A percentile compares a stretch with the other conserved stretches of the same genome.
Evolutionary conservation across 805 yeast species (phyloP).

Genomic region (Lipomyces japonicus): DNA sequence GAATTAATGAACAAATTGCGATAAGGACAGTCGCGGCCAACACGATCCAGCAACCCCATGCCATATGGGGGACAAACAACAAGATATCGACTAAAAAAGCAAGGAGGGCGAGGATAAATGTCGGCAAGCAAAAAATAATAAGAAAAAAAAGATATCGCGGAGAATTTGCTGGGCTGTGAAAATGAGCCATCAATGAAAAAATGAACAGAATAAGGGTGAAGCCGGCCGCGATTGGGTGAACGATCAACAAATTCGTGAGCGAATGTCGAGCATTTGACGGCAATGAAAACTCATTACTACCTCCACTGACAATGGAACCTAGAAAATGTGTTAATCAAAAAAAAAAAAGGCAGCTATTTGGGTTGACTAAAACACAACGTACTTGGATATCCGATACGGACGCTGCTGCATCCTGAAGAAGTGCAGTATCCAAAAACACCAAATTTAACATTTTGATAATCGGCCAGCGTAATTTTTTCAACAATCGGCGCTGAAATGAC

Average conservation of each 20-base stretch:
- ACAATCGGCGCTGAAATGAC: slow-evolving; percentile 62
- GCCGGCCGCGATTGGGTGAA: slow-evolving; percentile 63
- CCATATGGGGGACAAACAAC: slow-evolving; percentile 67
- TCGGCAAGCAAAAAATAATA: slow-evolving; percentile 58
- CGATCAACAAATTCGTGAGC: slow-evolving; percentile 58
- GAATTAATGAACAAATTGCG: slow-evolving; percentile 58
- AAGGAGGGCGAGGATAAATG: slow-evolving; percentile 65
- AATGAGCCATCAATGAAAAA: slow-evolving; percentile 42
- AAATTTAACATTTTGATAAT: slow-evolving; percentile 49
- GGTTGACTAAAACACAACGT: slow-evolving; percentile 5
- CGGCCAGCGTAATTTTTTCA: slow-evolving; percentile 46
- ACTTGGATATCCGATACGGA: slow-evolving; percentile 45
- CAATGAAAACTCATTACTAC: slow-evolving; percentile 44
- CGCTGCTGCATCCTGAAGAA: slow-evolving; percentile 40
- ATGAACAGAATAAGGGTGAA: slow-evolving; percentile 49
- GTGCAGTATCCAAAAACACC: slow-evolving; percentile 72
- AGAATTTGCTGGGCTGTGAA: slow-evolving; percentile 39
- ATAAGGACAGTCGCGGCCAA: slow-evolving; percentile 63
- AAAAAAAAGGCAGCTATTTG: not conserved
- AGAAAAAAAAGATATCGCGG: slow-evolving; percentile 48
- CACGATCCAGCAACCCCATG: slow-evolving; percentile 84
- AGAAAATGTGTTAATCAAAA: slow-evolving; percentile 2
- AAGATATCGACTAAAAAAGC: slow-evolving; percentile 79
- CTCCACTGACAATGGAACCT: slow-evolving; percentile 33
- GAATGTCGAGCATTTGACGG: slow-evolving; percentile 60